phyloP scores from a whole-genome alignment of 1,284 basidiomycete species.

The Sanghuangporus sanghuang region DNA sequence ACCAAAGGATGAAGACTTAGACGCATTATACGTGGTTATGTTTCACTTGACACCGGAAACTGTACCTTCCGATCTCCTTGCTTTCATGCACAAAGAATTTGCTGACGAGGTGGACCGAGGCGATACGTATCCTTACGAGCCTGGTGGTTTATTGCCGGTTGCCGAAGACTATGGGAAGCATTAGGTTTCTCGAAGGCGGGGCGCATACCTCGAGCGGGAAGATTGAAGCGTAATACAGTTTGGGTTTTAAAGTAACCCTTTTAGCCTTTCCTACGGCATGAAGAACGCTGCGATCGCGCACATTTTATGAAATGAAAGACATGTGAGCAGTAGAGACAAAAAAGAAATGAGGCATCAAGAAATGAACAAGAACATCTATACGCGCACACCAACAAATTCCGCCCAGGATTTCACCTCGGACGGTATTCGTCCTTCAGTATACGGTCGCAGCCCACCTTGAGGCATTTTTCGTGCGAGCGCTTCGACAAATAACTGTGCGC shows the following conservation, averaged over 20 bases:
- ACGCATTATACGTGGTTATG: conserved; percentile 1
- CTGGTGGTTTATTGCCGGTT: conserved; percentile 16
- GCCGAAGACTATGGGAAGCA: conserved; percentile 78
- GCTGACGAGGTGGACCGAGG: conserved; percentile 74
- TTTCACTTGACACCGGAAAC: conserved; percentile 9
- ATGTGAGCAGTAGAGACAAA: not conserved
- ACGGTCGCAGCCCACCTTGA: conserved; percentile 74
- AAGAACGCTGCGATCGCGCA: no score
- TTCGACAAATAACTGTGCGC: conserved; percentile 89
- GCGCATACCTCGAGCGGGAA: conserved; percentile 80
- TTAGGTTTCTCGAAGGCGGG: conserved; percentile 83
- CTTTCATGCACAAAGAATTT: conserved; percentile 51
- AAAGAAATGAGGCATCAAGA: not conserved
- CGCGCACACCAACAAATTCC: conserved; percentile 75
- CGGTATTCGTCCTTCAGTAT: conserved; percentile 89
- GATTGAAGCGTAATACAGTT: conserved; percentile 45
- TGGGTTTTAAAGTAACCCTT: no score
- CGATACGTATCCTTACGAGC: conserved; percentile 79
- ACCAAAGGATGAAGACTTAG: not conserved
- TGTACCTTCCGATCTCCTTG: conserved; percentile 6
- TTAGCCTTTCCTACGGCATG: no score
- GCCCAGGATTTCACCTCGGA: conserved; percentile 90
- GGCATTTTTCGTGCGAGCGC: conserved; percentile 87
- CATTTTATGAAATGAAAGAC: not conserved
- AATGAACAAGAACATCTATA: conserved; percentile 30